Base-by-base conservation (phyloP, 2,329 filamentous ascomycete species). In the Ascochyta clinopodiicola region DNA sequence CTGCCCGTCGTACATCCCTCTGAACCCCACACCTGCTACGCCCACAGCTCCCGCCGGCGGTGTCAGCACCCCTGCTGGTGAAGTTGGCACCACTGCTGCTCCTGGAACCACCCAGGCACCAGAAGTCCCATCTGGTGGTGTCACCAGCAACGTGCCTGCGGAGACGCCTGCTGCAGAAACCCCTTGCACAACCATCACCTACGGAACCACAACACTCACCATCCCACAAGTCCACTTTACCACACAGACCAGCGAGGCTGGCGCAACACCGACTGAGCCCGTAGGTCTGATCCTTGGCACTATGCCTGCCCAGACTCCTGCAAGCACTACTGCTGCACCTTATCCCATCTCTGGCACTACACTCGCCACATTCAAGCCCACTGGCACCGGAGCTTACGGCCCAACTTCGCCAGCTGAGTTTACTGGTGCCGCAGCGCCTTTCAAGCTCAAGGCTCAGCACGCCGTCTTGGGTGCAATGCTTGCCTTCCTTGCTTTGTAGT, bases 1-100 rank as follows among this genome's bases (percentile, higher is more conserved):
- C 60, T 86, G 91, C 65, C 86, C 89, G 22, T 81, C 82, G 35
- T 80, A 86, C 73, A 85, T 86, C 66, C 73, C 71, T 24, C 63
- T 76, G 42, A 69, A 70, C 44, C 74, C 76, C 25, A 57, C 62
- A 2, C 52, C 52, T 43, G 52, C 43, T 31, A 27, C 42, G 6
- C 46, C 52, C 13, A 54, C 51, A 19, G 48, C 65, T 24, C 51
- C 62, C n/a, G 60, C 63, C 48, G 60, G 53, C 4, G 61, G 64
- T 29, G 46, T 51, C 38, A 62, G 57, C 55, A 62, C 57, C 34
- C 45, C 51, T 27, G 53, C 50, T 5, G 43, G 50, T 43, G 51
- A 50, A 17, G 37, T 51, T 15, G 32, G 32, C 6, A 47, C 38
- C 17, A 48, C 54, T 38, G 38, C 47, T 13, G 32, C 15, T 43